phyloP scores from a whole-genome alignment of 1,284 basidiomycete genomes.

The Cryptococcus hybrid region DNA sequence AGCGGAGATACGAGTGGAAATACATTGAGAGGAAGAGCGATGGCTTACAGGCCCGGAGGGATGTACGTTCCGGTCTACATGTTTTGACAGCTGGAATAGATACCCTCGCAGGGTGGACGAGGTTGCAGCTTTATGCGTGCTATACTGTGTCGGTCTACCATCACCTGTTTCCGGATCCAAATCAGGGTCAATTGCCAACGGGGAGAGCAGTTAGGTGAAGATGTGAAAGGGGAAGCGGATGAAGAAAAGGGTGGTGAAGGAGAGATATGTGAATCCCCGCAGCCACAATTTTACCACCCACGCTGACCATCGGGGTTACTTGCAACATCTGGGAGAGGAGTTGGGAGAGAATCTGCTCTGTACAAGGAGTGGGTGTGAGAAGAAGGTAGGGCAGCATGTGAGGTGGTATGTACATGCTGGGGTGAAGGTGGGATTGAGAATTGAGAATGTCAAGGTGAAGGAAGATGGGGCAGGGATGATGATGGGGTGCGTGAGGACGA shows the following conservation, averaged over 20 bases:
- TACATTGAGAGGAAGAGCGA: constrained; percentile 14
- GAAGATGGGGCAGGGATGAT: constrained; percentile 4
- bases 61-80: constrained; percentile 31
- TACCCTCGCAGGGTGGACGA: constrained; percentile 31
- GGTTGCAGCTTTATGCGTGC: constrained; percentile 27
- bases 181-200: not conserved
- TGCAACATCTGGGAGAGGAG: constrained; percentile 8
- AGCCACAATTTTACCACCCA: constrained; percentile 6
- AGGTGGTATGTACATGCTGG: constrained; percentile 21
- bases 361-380: constrained; percentile 20
- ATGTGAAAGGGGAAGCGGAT: not conserved
- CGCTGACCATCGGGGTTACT: constrained; percentile 13
- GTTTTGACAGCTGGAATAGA: constrained; percentile 19
- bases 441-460: not conserved
- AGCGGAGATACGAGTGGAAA: not conserved
- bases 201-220: not conserved
- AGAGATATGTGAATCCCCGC: not conserved
- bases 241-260: not conserved
- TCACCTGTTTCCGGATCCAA: not conserved
- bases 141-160: constrained; percentile 17
- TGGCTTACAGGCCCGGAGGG: constrained; percentile 32
- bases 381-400: constrained; percentile 18
- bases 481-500: constrained; percentile 12
- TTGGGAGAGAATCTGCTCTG: constrained; percentile 17
- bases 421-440: constrained; percentile 12